Base-by-base conservation (phyloP, 257 asterid genomes). In the Nicotiana tabacum region DNA sequence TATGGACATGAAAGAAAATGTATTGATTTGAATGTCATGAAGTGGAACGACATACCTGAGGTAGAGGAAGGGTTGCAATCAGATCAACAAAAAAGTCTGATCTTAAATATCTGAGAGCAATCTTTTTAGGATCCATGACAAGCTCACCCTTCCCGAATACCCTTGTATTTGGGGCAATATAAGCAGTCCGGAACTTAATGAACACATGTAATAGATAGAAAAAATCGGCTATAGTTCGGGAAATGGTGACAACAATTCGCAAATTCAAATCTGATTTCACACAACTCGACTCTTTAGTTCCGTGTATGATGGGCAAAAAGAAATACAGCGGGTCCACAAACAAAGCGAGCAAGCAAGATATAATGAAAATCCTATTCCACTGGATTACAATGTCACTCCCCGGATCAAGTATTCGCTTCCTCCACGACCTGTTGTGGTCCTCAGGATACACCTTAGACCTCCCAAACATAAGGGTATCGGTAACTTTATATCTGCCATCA, bases 131-230 rank as follows among this genome's bases (percentile, higher is more conserved):
- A 89, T 94, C 99, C 97, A 87, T 95, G 66, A 94, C 99, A 90
- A 94, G 99, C 90, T 95, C 99, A 82, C 99, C 99, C 92, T 95
- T 92, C 53, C 99, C 99, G 83, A 92, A 95, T 29, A 95, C 97
- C 82, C 97, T 91, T 27, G 99, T 91, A 87, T 96, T 94, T 1
- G 99, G 99, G 1, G 98, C 95, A 77, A 95, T 91, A 87, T 94
- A 95, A 27, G 97, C 99, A 2, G 98, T 95, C 85, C 99, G 89
- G 85, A 95, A 95, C 91, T 95, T 95, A 77, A 94, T 89, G 78
- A 90, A 80, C 48, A 95, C 93, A 84, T 94, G 99, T 77, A 95
- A 90, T 27, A 94, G 86, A 87, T 95, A 95, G 89, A 95, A 94
- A 77, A 92, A 79, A 86, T 95, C 99, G 0, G 99, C 97, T 72